These are phyloP conservation scores for Hyparrhenia diplandra DNA, from an alignment of 176 grass and related monocot species.

Conservation along the genomic window DNA sequence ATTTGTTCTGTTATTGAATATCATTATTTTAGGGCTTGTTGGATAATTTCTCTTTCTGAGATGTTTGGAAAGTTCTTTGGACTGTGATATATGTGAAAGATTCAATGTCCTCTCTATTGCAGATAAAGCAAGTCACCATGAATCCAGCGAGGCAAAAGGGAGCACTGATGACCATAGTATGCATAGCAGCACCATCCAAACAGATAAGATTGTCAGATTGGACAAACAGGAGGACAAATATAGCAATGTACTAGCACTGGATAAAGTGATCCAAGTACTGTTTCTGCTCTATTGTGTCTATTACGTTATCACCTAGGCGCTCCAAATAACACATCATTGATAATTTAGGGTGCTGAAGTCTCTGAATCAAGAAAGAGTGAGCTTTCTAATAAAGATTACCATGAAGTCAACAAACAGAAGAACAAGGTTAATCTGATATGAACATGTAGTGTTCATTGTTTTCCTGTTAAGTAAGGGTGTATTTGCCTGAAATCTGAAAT, in stretches of 20 bases:
- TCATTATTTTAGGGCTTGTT: background rate
- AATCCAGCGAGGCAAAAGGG: slow-evolving; percentile 14
- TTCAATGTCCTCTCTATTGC: slow-evolving; percentile 21
- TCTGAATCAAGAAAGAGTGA: slow-evolving; percentile 26
- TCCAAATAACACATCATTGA: background rate
- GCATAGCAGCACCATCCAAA: background rate
- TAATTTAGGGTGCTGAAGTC: slow-evolving; percentile 37
- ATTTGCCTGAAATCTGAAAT: slow-evolving; percentile 22
- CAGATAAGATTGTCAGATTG: slow-evolving; percentile 10
- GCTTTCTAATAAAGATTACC: slow-evolving; percentile 22
- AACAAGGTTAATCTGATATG: slow-evolving; percentile 41
- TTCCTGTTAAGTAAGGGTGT: slow-evolving; percentile 4
- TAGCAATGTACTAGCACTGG: background rate
- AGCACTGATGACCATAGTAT: slow-evolving; percentile 7
- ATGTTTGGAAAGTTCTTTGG: slow-evolving; percentile 4
- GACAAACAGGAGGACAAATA: background rate
- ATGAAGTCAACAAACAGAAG: slow-evolving; percentile 35
- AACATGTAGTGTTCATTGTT: background rate
- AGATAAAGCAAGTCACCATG: slow-evolving; percentile 46
- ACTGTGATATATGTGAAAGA: background rate
- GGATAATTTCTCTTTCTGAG: background rate
- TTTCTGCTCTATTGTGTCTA: background rate
- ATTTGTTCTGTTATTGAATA: background rate
- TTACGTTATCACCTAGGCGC: background rate
- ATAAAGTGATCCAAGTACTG: slow-evolving; percentile 25